Evolutionary conservation across 768 basidiomycete genomes (phyloP).

Genomic region (Rhodotorula paludigena): DNA sequence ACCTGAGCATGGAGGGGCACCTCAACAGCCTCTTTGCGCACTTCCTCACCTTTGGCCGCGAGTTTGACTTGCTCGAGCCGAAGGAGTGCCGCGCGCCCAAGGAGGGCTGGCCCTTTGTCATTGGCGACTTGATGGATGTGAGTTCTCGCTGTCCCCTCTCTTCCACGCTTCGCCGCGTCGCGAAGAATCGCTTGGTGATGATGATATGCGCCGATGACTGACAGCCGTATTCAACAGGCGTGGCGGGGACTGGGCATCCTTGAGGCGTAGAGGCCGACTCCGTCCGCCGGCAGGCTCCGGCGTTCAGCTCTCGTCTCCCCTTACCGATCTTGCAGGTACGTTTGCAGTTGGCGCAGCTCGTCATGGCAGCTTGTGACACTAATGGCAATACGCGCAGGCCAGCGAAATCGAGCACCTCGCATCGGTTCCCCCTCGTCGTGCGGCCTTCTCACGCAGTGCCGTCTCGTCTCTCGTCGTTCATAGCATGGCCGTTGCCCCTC

Average conservation of each 20-base stretch:
- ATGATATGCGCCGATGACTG: no score
- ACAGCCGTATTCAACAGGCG: no score
- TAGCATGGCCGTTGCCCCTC: no score
- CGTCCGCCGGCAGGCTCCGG: no score
- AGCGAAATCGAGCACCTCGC: no score
- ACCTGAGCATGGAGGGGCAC: constrained; percentile 77
- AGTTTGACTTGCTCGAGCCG: constrained; percentile 83
- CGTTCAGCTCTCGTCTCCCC: not conserved
- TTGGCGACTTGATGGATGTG: constrained; percentile 46
- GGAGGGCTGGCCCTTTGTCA: constrained; percentile 44
- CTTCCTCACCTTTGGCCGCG: constrained; percentile 89
- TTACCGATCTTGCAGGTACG: not conserved
- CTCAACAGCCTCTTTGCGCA: constrained; percentile 81
- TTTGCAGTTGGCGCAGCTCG: no score
- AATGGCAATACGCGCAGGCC: no score
- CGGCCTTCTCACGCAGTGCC: no score
- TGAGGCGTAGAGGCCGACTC: not conserved
- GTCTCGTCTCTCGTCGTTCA: no score
- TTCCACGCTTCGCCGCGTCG: not conserved
- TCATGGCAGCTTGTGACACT: no score
- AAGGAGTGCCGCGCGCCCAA: constrained; percentile 66
- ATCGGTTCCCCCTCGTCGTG: no score
- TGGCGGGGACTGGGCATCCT: constrained; percentile 38
- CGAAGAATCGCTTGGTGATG: not conserved
- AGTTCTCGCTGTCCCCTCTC: constrained; percentile 1